Percentiles rank a stretch among this genome's conserved stretches.
phyloP scores from a whole-genome alignment of 2,329 filamentous ascomycete species.

The Fusarium ambrosium region DNA sequence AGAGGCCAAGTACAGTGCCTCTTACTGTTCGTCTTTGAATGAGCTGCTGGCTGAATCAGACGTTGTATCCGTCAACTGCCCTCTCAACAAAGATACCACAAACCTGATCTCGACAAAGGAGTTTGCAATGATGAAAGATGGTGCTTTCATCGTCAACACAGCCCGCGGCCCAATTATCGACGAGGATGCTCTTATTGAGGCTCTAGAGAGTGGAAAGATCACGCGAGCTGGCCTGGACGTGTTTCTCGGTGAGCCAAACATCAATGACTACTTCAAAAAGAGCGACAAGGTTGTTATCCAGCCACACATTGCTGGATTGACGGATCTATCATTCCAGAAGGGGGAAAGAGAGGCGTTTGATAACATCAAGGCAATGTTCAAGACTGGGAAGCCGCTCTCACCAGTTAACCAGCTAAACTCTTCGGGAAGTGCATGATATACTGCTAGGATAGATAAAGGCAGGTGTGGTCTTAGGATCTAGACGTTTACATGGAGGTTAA shows the following conservation, averaged over 20 bases:
- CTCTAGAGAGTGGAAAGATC: constrained; percentile 61
- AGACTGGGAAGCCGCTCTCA: constrained; percentile 54
- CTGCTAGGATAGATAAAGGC: too few species aligned
- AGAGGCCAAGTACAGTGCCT: constrained; percentile 52
- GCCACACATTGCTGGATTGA: constrained; percentile 61
- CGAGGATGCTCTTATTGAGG: constrained; percentile 61
- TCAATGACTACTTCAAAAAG: constrained; percentile 56
- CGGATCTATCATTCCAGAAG: constrained; percentile 58
- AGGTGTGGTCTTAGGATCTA: too few species aligned
- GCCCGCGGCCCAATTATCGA: constrained; percentile 64
- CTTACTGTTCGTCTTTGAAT: constrained; percentile 54
- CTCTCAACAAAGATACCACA: constrained; percentile 56
- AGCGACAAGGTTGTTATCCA: constrained; percentile 59
- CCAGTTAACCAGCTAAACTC: constrained; percentile 51
- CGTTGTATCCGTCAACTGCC: constrained; percentile 57
- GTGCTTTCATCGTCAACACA: constrained; percentile 64
- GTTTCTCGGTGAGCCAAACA: constrained; percentile 58
- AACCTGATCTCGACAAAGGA: constrained; percentile 56
- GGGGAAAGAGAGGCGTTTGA: constrained; percentile 61
- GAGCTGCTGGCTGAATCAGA: constrained; percentile 58
- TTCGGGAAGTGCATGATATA: too few species aligned
- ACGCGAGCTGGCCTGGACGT: constrained; percentile 64
- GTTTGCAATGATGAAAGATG: constrained; percentile 62
- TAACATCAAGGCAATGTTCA: constrained; percentile 58
- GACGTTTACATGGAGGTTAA: too few species aligned